Conservation (phyloP, 805 yeast genomes). For the Maudiozyma saulgeensis region DNA sequence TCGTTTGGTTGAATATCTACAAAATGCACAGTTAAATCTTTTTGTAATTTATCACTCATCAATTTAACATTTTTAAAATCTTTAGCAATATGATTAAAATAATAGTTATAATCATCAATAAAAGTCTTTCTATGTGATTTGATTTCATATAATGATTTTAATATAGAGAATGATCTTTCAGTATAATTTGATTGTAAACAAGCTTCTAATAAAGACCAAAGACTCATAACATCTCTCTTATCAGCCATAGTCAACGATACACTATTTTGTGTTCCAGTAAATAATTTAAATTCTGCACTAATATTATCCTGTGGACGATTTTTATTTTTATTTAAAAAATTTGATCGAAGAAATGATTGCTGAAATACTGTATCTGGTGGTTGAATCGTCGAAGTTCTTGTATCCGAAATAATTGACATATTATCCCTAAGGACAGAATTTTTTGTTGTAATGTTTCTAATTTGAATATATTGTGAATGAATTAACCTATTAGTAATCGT, state of each 20-base stretch:
- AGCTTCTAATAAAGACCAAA: slow-evolving; percentile 74
- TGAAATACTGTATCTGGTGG: background rate
- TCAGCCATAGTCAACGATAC: slow-evolving; percentile 9
- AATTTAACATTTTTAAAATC: slow-evolving; percentile 26
- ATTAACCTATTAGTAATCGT: background rate
- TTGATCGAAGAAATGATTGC: background rate
- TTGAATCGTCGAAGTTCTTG: background rate
- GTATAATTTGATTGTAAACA: slow-evolving; percentile 57
- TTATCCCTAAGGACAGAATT: slow-evolving; percentile 8
- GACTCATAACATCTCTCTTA: slow-evolving; percentile 32
- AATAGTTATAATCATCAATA: slow-evolving; percentile 60
- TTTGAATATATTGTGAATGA: background rate
- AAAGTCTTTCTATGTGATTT: slow-evolving; percentile 38
- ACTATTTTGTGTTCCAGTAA: slow-evolving; percentile 19
- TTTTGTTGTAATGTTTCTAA: slow-evolving; percentile 12
- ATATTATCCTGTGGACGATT: slow-evolving; percentile 2
- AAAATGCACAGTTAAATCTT: slow-evolving; percentile 35
- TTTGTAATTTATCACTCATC: slow-evolving; percentile 31
- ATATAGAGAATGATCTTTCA: slow-evolving; percentile 59
- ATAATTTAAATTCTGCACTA: slow-evolving; percentile 15
- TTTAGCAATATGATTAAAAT: slow-evolving; percentile 29
- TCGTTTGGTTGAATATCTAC: slow-evolving; percentile 37
- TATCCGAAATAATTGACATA: background rate
- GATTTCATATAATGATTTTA: slow-evolving; percentile 50
- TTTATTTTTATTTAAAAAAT: background rate